These are phyloP conservation scores for Eutrema japonicum DNA, from an alignment of 345 rosid species.

Conservation along the genomic window DNA sequence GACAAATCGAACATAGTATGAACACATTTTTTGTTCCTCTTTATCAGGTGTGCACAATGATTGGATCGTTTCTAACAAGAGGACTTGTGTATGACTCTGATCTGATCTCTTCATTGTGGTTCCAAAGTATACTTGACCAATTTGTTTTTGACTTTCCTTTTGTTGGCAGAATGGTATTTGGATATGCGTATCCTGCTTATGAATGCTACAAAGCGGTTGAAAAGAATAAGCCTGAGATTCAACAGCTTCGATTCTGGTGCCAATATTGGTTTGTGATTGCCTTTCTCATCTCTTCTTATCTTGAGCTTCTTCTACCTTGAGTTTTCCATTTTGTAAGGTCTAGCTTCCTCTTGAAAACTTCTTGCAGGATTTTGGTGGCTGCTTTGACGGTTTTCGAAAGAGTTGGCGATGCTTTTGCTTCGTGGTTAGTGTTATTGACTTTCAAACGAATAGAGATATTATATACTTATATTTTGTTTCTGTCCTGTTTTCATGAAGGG, in stretches of 20 bases:
- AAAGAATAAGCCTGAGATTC: slow-evolving; percentile 54
- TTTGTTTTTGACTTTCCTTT: slow-evolving; percentile 5
- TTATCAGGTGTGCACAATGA: slow-evolving; percentile 47
- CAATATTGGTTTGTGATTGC: slow-evolving; percentile 64
- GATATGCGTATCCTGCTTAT: slow-evolving; percentile 84
- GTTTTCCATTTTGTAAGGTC: not conserved
- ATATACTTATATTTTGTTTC: slow-evolving; percentile 23
- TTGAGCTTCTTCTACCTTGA: slow-evolving; percentile 11
- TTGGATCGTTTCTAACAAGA: slow-evolving; percentile 64
- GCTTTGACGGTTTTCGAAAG: slow-evolving; percentile 65
- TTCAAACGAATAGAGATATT: not conserved
- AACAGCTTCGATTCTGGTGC: slow-evolving; percentile 79
- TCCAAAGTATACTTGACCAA: not conserved
- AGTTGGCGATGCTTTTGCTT: slow-evolving; percentile 68
- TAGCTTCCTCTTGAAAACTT: slow-evolving; percentile 10
- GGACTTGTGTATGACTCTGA: slow-evolving; percentile 62
- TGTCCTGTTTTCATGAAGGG: slow-evolving; percentile 52
- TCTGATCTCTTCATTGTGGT: slow-evolving; percentile 32
- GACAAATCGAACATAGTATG: not conserved
- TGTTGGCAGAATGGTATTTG: slow-evolving; percentile 64
- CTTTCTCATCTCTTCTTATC: slow-evolving; percentile 1
- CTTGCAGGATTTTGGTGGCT: slow-evolving; percentile 78
- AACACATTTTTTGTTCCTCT: not conserved
- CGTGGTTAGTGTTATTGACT: slow-evolving; percentile 55
- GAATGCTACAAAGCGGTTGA: slow-evolving; percentile 74